Conservation (phyloP, 1,284 basidiomycete genomes). For the Malassezia obtusa region DNA sequence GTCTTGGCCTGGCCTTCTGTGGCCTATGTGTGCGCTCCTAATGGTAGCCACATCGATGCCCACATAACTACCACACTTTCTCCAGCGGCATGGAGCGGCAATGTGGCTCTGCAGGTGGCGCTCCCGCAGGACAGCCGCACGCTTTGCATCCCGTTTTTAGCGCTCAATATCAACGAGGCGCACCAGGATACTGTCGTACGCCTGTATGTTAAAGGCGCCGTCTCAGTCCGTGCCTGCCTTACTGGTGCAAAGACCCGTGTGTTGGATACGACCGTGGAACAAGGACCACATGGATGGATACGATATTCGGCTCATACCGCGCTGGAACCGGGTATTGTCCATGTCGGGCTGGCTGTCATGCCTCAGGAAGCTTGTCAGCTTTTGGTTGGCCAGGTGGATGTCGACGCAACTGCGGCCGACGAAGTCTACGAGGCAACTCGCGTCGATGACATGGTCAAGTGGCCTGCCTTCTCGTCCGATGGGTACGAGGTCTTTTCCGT, state of each 20-base stretch:
- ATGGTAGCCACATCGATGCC: neutral
- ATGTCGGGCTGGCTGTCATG: neutral
- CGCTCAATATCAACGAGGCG: neutral
- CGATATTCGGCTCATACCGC: neutral
- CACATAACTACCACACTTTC: neutral
- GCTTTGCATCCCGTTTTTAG: neutral
- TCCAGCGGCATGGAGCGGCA: conserved; percentile 11
- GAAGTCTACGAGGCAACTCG: conserved; percentile 5
- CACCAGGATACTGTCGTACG: neutral
- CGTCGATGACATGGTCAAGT: conserved; percentile 1
- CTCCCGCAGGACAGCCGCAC: neutral
- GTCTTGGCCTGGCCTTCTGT: conserved; percentile 8
- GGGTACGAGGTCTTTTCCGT: conserved; percentile 15
- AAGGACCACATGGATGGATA: neutral
- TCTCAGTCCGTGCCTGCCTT: neutral
- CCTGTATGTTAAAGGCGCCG: neutral
- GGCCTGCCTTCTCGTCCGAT: conserved; percentile 15
- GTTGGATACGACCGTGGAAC: neutral
- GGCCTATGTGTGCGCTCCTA: neutral
- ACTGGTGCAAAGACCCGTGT: neutral
- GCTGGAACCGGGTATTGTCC: neutral
- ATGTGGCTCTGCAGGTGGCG: neutral
- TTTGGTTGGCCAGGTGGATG: neutral
- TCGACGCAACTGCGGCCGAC: neutral
- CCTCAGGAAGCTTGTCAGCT: neutral